Evolutionary conservation across 768 basidiomycete species (phyloP).

Genomic region (Termitomyces sp.): DNA sequence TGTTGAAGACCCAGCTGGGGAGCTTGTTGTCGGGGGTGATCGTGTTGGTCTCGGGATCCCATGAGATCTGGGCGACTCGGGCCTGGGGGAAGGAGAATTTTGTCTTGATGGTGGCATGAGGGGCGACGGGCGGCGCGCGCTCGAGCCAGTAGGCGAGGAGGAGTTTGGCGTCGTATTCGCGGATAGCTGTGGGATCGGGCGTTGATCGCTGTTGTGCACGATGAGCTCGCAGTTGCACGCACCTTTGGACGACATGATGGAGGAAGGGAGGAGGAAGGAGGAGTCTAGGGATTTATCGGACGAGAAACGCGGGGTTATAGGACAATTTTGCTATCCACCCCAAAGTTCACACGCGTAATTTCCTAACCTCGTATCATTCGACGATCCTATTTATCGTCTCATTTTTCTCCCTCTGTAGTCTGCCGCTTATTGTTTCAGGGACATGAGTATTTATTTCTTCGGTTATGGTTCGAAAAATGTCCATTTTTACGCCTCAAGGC

Average conservation of each 20-base stretch:
- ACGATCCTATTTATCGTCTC: neutral
- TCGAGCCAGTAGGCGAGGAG: conserved; percentile 96
- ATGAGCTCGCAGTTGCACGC: neutral
- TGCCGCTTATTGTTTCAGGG: neutral
- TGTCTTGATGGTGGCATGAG: conserved; percentile 47
- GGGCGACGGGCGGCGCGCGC: conserved; percentile 76
- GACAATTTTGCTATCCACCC: conserved; percentile 14
- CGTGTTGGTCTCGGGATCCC: conserved; percentile 65
- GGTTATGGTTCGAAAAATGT: neutral
- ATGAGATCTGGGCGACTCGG: conserved; percentile 83
- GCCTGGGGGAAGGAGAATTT: conserved; percentile 61
- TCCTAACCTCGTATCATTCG: conserved; percentile 13
- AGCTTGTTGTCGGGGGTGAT: conserved; percentile 50
- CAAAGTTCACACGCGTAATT: conserved; percentile 21
- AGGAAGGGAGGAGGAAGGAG: conserved; percentile 16
- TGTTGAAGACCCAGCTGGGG: conserved; percentile 78
- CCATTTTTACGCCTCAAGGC: neutral
- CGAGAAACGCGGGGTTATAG: conserved; percentile 13
- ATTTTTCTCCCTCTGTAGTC: neutral
- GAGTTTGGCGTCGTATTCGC: conserved; percentile 99
- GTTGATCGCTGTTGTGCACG: conserved; percentile 3
- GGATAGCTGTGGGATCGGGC: conserved; percentile 47
- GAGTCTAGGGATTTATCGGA: conserved; percentile 8
- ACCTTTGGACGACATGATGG: conserved; percentile 45
- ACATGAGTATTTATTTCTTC: neutral